Evolutionary conservation across 2,329 filamentous ascomycete species (phyloP), one percentile per base, ranked within the genome.

Genomic region (Aspergillus ochraceus): DNA sequence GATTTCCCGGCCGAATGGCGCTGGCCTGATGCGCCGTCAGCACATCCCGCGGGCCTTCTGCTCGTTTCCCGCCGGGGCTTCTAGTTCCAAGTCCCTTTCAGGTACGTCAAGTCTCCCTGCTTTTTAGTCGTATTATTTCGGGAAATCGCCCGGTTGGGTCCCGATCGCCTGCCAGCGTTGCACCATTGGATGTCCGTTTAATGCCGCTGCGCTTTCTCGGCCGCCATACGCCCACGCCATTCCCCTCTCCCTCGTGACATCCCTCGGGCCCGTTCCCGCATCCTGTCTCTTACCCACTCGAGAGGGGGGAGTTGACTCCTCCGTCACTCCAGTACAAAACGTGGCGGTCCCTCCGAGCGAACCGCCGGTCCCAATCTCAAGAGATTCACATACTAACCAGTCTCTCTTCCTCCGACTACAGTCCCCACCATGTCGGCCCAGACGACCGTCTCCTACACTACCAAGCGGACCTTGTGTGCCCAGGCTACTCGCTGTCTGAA

Each of bases 401-500:
- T 19, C 39, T 61, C 58, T 64, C 29, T 63, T 39, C 20, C 49
- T 30, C 36, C 65, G 36, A 58, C 54, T 52, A 52, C 64, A 74
- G 71, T 60, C 24, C 60, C 68, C 60, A 67, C 59, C 61, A 74
- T 70, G 61, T 45, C 54, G 59, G 69, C 67, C 60, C 67, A 66
- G 52, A 70, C 70, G 54, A 67, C 62, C 46, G 61, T 71, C 22
- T 50, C 67, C 49, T 66, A 64, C 59, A 63, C 62, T 30, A 58
- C 66, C 22, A 68, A 64, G 58, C 79, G 80, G 67, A 77, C 71
- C 67, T 80, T 84, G 78, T 75, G 79, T 53, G 76, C 80, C 52
- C 76, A 80, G 24, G 64, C 74, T 12, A 56, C 67, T 17, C 77
- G 81, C 60, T 79, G 79, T 52, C 83, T 99, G 68, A 90, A 84